Base-by-base conservation (phyloP, 257 asterid species). In the Plantago ovata region DNA sequence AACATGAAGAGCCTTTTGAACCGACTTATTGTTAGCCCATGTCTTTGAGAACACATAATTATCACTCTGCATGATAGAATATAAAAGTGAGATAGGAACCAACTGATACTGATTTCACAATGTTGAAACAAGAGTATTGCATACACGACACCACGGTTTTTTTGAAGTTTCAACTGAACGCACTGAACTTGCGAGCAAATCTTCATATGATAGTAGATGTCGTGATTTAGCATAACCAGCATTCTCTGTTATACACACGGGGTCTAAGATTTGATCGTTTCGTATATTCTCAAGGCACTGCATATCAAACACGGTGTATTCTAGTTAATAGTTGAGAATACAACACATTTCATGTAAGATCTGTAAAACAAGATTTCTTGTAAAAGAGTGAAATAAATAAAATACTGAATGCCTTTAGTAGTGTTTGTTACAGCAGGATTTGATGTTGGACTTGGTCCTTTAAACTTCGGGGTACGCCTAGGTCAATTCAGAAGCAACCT, bases 1-100 rank as follows among this genome's bases (percentile, higher is more conserved):
- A 18, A 67, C 13, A 24, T 67, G 47, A 21, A 67, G 72, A 52
- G 67, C 72, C 53, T 60, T 60, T 13, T 60, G 67, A 28, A 59
- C 67, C 28, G 33, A 33, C n/a, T 51, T 43, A 43, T 60, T 47
- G 23, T 60, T 60, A 10, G 72, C 72, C 72, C 67, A 67, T 20
- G 44, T 28, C 18, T 9, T 5, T 10, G 20, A 6, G 7, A 32
- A 33, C 13, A 16, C 0, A 38, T 52, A 33, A 32, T 23, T 19
- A 7, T 16, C 11, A 28, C 15, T 5, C 72, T 67, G 46, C 48
- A 32, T 2, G 8, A 3, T 7, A 22, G 4, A 14, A 48, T 20
- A 64, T 12, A 38, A n/a, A n/a, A 6, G 14, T 13, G 14, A 41
- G 32, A 14, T 20, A 15, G 46, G 32, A 38, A 9, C 8, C 24